Evolutionary conservation across 768 basidiomycete genomes (phyloP).

Genomic region (Clitopilus passeckerianus): DNA sequence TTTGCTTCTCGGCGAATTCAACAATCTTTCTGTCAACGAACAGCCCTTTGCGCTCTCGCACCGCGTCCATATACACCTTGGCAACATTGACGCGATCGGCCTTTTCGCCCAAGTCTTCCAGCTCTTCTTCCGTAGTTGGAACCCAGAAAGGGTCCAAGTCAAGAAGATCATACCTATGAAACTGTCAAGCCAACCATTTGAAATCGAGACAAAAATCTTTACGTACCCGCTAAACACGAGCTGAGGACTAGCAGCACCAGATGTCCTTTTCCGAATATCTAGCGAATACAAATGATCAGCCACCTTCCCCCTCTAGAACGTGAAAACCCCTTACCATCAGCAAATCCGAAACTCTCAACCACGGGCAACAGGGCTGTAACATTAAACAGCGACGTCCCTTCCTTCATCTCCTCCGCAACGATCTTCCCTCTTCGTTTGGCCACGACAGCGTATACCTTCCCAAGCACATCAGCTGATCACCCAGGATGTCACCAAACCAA

Average conservation of each 20-base stretch:
- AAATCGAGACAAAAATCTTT: not conserved
- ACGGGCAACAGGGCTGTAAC: conserved; percentile 90
- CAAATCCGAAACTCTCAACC: conserved; percentile 96
- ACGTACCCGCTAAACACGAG: conserved; percentile 91
- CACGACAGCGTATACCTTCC: conserved; percentile 95
- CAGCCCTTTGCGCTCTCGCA: conserved; percentile 90
- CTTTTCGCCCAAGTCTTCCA: conserved; percentile 96
- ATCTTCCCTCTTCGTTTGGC: conserved; percentile 88
- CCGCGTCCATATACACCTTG: conserved; percentile 86
- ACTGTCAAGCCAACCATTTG: conserved; percentile 11
- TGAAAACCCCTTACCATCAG: conserved; percentile 65
- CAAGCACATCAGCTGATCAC: conserved; percentile 85
- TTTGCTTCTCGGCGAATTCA: conserved; percentile 94
- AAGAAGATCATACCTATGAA: conserved; percentile 78
- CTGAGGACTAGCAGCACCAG: conserved; percentile 96
- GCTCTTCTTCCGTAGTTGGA: conserved; percentile 92
- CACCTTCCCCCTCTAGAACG: not conserved
- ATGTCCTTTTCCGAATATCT: conserved; percentile 96
- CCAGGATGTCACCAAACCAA: too few relatives aligned
- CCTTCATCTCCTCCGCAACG: conserved; percentile 97
- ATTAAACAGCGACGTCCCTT: conserved; percentile 93
- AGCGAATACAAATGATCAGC: conserved; percentile 8
- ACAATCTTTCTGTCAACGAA: conserved; percentile 95
- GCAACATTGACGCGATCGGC: conserved; percentile 93
- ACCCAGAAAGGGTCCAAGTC: conserved; percentile 98